These are phyloP conservation scores for Fusarium camptoceras DNA, from an alignment of 2,329 filamentous ascomycete genomes.

Conservation along the genomic window DNA sequence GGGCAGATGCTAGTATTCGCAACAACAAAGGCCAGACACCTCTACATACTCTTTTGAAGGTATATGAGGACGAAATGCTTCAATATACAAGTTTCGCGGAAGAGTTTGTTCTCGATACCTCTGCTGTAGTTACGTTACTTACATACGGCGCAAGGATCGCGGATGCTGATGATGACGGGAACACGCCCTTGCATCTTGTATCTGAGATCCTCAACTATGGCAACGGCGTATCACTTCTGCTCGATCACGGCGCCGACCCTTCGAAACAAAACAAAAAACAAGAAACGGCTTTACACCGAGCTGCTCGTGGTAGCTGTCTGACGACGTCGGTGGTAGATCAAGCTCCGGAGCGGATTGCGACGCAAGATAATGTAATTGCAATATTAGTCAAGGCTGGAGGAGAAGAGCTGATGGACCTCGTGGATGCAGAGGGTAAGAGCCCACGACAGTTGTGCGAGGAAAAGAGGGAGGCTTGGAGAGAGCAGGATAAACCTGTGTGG, in stretches of 20 bases:
- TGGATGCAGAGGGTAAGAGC: neutral
- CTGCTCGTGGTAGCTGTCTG: neutral
- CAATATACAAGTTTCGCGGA: too few species aligned
- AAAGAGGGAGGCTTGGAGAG: fast-evolving
- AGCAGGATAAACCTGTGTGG: neutral
- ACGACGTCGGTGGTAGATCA: fast-evolving
- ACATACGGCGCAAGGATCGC: fast-evolving
- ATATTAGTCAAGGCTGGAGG: neutral
- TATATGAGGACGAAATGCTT: too few species aligned
- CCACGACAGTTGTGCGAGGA: neutral
- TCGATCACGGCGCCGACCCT: neutral
- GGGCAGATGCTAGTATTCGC: neutral
- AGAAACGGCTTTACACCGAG: neutral
- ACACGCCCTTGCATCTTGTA: neutral
- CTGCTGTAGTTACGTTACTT: neutral
- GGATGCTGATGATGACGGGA: fast-evolving
- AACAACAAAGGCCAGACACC: neutral
- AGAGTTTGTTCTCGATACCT: neutral
- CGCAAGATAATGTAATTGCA: neutral
- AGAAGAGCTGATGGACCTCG: neutral
- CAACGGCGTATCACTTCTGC: neutral
- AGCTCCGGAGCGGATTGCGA: neutral
- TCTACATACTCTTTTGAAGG: neutral
- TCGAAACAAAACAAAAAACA: fast-evolving
- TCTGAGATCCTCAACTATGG: neutral